phyloP scores from a whole-genome alignment of 164 flowering plant genomes.

The Piper longum region DNA sequence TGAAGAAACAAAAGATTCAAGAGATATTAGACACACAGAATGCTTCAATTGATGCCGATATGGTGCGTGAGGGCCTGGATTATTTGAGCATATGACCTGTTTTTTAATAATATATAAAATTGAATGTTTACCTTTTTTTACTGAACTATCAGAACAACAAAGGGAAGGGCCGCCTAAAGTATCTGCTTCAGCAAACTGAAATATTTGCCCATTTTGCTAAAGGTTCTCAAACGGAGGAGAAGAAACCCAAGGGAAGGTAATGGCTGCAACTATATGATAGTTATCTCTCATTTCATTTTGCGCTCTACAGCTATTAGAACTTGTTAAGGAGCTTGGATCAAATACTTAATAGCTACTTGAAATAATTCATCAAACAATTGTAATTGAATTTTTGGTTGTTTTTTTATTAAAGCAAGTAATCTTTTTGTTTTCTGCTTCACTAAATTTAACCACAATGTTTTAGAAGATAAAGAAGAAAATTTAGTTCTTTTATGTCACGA shows the following conservation, averaged over 20 bases:
- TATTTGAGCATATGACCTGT: not conserved
- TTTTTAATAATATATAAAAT: not conserved
- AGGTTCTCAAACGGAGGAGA: conserved; percentile 55
- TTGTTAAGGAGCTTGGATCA: too few species aligned
- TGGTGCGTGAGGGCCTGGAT: conserved; percentile 31
- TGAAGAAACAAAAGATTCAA: conserved; percentile 83
- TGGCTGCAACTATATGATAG: not conserved
- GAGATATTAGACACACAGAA: conserved; percentile 76
- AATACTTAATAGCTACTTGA: too few species aligned
- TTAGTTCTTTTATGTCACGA: too few species aligned
- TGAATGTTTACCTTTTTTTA: not conserved
- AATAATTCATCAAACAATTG: too few species aligned
- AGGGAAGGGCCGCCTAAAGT: conserved; percentile 90
- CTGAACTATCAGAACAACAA: conserved; percentile 46
- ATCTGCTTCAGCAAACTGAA: conserved; percentile 92
- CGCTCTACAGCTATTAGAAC: too few species aligned
- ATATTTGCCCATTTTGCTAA: conserved; percentile 96
- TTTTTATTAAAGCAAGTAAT: too few species aligned
- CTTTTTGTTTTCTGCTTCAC: too few species aligned
- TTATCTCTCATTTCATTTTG: too few species aligned
- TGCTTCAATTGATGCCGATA: conserved; percentile 87
- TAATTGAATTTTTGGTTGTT: too few species aligned
- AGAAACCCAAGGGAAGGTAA: conserved; percentile 79
- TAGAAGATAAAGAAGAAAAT: too few species aligned
- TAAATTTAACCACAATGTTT: too few species aligned